Evolutionary conservation across 2,329 filamentous ascomycete species (phyloP).

Genomic region (Neonectria sp.): DNA sequence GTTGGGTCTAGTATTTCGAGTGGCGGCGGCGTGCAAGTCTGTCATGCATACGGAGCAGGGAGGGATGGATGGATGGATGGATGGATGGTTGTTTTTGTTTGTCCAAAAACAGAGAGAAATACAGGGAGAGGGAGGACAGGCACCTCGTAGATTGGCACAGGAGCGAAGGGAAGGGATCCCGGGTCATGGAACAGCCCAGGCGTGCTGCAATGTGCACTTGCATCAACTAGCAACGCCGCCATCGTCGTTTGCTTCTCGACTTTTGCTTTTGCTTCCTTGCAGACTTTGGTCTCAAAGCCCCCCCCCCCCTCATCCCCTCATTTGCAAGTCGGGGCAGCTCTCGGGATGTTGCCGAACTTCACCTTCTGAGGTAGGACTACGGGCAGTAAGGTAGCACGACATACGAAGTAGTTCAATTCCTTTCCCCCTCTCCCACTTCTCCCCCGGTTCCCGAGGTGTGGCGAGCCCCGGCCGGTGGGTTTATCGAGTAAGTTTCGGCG

Average conservation of each 20-base stretch:
- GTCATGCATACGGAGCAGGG: slow-evolving; percentile 38
- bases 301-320: neutral
- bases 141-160: neutral
- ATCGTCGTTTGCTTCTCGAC: neutral
- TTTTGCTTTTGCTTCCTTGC: neutral
- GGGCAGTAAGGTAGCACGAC: slow-evolving; percentile 5
- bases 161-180: slow-evolving; percentile 31
- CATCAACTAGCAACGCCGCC: slow-evolving; percentile 24
- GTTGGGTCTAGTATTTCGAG: neutral
- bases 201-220: neutral
- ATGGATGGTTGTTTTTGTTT: slow-evolving; percentile 1
- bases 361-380: slow-evolving; percentile 25
- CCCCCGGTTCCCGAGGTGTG: slow-evolving; percentile 21
- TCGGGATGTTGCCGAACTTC: slow-evolving; percentile 30
- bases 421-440: too few relatives aligned
- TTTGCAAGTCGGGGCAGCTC: neutral
- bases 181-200: slow-evolving; percentile 1
- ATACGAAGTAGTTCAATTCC: slow-evolving; percentile 1
- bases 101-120: slow-evolving; percentile 19
- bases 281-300: neutral
- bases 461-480: slow-evolving; percentile 25
- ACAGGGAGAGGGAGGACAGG: slow-evolving; percentile 5
- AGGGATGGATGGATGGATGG: slow-evolving; percentile 13
- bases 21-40: slow-evolving; percentile 38
- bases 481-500: neutral